Conservation (phyloP, 176 grass and related monocot species). For the Calamus simplicifolius region DNA sequence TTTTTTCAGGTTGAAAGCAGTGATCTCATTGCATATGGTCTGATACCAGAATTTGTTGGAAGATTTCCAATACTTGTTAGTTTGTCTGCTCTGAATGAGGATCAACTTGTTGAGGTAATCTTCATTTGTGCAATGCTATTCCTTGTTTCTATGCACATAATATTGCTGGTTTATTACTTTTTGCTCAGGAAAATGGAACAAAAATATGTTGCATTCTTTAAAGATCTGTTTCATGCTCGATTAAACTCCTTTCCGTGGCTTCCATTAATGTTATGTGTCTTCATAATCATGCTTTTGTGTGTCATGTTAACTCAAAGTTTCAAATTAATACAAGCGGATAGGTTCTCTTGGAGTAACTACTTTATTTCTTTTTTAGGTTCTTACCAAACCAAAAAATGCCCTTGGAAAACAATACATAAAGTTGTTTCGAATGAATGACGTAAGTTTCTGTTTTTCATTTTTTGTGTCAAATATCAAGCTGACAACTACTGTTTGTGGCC, state of each 20-base stretch:
- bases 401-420: conserved; percentile 55
- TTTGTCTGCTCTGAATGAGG: conserved; percentile 54
- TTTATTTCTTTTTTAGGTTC: conserved; percentile 27
- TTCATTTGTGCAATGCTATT: not conserved
- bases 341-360: too few relatives aligned
- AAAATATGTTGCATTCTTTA: too few relatives aligned
- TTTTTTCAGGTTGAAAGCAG: conserved; percentile 50
- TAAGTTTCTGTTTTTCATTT: conserved; percentile 13
- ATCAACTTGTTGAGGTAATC: conserved; percentile 66
- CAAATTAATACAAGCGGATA: too few relatives aligned
- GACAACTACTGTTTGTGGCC: too few relatives aligned
- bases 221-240: too few relatives aligned
- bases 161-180: too few relatives aligned
- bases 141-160: conserved; percentile 3
- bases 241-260: too few relatives aligned
- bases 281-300: too few relatives aligned
- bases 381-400: conserved; percentile 59
- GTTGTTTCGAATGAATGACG: conserved; percentile 73
- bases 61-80: conserved; percentile 75
- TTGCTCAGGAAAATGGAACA: too few relatives aligned
- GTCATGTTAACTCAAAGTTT: too few relatives aligned
- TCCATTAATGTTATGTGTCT: too few relatives aligned
- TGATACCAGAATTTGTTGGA: conserved; percentile 68
- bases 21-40: conserved; percentile 65
- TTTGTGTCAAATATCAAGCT: too few relatives aligned